Percentiles rank a stretch among this genome's conserved stretches.
Conservation (phyloP, 345 rosid species). For the Melastoma malabathricum region DNA sequence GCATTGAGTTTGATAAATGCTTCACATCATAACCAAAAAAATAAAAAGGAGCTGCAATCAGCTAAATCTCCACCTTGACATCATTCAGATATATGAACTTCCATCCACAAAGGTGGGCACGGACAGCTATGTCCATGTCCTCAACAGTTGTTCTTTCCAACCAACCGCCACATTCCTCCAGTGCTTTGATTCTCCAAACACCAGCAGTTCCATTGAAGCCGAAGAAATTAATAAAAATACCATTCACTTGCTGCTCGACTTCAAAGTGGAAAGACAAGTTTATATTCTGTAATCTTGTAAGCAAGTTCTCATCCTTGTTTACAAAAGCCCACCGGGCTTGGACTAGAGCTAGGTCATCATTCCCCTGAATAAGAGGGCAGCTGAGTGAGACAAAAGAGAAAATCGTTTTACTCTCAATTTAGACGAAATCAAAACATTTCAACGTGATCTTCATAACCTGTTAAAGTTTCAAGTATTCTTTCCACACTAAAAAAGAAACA, state of each 20-base stretch:
- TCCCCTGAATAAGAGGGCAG: conserved; percentile 28
- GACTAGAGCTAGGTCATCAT: conserved; percentile 66
- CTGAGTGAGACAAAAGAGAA: not conserved
- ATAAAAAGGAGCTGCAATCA: not conserved
- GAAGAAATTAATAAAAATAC: conserved; percentile 68
- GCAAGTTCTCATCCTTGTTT: conserved; percentile 87
- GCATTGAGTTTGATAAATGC: conserved; percentile 1
- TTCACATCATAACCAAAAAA: conserved; percentile 1
- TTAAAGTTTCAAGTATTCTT: too few species aligned
- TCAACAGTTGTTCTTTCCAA: conserved; percentile 82
- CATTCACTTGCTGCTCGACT: conserved; percentile 90
- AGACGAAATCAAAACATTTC: too few species aligned
- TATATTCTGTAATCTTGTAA: conserved; percentile 77
- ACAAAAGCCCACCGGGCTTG: conserved; percentile 88
- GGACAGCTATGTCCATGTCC: conserved; percentile 92
- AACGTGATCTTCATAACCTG: too few species aligned
- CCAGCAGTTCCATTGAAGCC: conserved; percentile 96
- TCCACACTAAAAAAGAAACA: too few species aligned
- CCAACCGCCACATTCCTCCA: conserved; percentile 96
- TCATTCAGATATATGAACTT: conserved; percentile 77
- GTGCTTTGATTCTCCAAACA: conserved; percentile 85
- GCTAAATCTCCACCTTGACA: conserved; percentile 40
- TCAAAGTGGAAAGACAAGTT: conserved; percentile 84
- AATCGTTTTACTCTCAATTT: too few species aligned
- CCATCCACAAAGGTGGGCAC: conserved; percentile 94